phyloP scores from a whole-genome alignment of 371 early-diverging fungal species.

The Mucor plumbeus region DNA sequence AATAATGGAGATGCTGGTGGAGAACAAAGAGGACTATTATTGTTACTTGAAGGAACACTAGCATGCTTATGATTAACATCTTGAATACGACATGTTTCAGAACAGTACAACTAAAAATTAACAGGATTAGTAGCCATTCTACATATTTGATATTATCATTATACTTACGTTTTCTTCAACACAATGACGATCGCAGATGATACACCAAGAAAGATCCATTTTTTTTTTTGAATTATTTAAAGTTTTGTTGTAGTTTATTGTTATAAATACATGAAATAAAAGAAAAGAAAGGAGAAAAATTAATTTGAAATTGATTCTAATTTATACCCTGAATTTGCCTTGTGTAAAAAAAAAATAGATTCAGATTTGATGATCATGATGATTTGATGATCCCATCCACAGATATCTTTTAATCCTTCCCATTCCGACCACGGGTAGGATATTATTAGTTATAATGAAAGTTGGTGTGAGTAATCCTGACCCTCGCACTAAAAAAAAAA shows the following conservation, averaged over 20 bases:
- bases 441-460: not conserved
- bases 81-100: constrained; percentile 33
- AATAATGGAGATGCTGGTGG: constrained; percentile 32
- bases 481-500: not conserved
- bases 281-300: not conserved
- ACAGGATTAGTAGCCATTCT: not conserved
- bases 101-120: constrained; percentile 29
- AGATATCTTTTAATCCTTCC: not conserved
- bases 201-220: constrained; percentile 50
- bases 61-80: constrained; percentile 21
- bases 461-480: constrained; percentile 7
- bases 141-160: too few species aligned
- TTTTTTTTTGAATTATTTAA: constrained; percentile 3
- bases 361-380: not conserved
- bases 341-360: not conserved
- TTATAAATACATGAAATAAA: constrained; percentile 6
- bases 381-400: not conserved
- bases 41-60: constrained; percentile 1
- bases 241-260: not conserved
- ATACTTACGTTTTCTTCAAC: constrained; percentile 34
- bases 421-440: not conserved
- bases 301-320: not conserved
- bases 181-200: constrained; percentile 44
- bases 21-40: constrained; percentile 7
- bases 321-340: not conserved